Evolutionary conservation across 164 flowering plant genomes (phyloP), one percentile per base, ranked within the genome.

Genomic region (Nymphaea colorata): DNA sequence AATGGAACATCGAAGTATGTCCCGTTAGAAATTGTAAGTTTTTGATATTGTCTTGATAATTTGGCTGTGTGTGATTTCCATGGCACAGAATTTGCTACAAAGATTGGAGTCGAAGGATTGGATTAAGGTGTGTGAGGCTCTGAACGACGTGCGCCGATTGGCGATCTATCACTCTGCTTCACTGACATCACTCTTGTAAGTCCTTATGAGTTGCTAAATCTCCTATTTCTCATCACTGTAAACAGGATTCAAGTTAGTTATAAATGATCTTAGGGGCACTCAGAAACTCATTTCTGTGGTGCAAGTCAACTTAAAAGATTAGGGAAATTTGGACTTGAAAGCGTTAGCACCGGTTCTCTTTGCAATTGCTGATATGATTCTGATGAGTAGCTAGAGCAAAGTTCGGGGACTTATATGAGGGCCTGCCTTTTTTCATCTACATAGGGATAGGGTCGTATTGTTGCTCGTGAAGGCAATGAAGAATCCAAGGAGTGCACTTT

Each of bases 401-500:
- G 2, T 10, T 45, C 2, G 53, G 11, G 53, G 53, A 5, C 0
- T 45, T 10, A 45, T 45, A n/a, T 45, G 53, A 45, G 6, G 66
- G 61, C 16, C 25, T 45, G 15, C 41, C 2, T 62, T 55, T 17
- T 59, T 61, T 11, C 6, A 62, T 43, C 1, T 41, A 4, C 45
- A 12, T 70, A 93, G 98, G 79, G 97, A 90, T 7, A 86, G 82
- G 45, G 85, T 91, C 25, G 61, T 87, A 77, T 5, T 75, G 59
- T 85, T 85, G 57, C 15, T 85, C 74, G 85, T 88, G 73, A 91
- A 94, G 78, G 76, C 91, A 5, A 87, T 94, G 87, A 94, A 94
- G 83, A 94, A 88, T 59, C 97, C 98, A 3, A 88, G 98, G 75
- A 94, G 97, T 78, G 96, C 98, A 60, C 59, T 94, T 17, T 82